Base-by-base conservation (phyloP, 2,329 filamentous ascomycete genomes). In the Clonostachys rosea region DNA sequence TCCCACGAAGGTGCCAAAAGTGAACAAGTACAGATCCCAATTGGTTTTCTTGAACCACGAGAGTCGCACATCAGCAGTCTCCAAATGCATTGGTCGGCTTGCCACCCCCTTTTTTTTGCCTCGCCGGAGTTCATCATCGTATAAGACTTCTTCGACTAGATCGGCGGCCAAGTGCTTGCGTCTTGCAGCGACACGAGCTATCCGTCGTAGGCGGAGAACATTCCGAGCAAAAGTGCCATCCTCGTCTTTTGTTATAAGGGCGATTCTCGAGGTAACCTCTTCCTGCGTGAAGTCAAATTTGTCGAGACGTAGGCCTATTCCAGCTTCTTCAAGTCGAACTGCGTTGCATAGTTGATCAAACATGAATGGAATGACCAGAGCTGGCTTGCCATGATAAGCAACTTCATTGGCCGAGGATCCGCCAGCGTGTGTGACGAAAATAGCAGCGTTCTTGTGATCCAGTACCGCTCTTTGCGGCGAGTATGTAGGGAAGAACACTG, bases 61-160 rank as follows among this genome's bases (percentile, higher is more conserved):
- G 67, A 73, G 73, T 14, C 69, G 58, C 50, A 60, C 59, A 49
- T 72, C 68, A 0, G 70, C 68, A 3, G 69, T 73, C 54, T 73
- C 65, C 11, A 72, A 55, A 49, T 74, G 69, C 64, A 70, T 71
- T 2, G 67, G 65, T 2, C 59, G 54, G 3, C 57, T 41, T 45
- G 56, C 54, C 6, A 40, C 18, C 17, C 46, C 56, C 2, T 20
- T 17, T 13, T 52, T 50, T 2, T 46, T 47, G 39, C 56, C 47
- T 30, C 9, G 24, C 1, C 59, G 45, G 6, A 59, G 52, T 40
- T 63, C 59, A 40, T 59, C 54, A 41, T 73, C 70, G 24, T 61
- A 59, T 50, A 73, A 56, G 12, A 71, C 51, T 50, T 74, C 69
- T 46, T 73, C 70, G 7, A 72, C 54, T 6, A 73, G 55, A 44